phyloP scores from a whole-genome alignment of 306 rosid species.

The Acacia crassicarpa region DNA sequence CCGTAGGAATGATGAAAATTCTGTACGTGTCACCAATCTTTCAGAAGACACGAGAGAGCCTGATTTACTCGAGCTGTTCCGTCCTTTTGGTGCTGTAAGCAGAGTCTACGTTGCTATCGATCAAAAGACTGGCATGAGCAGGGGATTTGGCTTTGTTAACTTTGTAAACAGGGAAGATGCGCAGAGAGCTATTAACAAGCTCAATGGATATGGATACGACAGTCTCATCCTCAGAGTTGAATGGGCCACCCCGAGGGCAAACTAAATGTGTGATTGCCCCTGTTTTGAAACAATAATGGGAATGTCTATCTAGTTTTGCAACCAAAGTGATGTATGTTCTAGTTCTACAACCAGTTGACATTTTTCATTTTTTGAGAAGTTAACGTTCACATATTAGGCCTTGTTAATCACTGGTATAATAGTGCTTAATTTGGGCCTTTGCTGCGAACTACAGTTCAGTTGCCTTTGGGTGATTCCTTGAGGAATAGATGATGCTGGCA shows the following conservation, averaged over 20 bases:
- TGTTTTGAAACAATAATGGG: background rate
- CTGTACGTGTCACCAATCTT: conserved; percentile 94
- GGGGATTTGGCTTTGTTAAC: conserved; percentile 96
- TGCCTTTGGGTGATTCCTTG: background rate
- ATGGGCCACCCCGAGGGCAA: conserved; percentile 57
- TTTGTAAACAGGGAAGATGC: conserved; percentile 95
- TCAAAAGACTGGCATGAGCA: conserved; percentile 83
- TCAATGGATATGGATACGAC: conserved; percentile 92
- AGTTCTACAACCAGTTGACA: background rate
- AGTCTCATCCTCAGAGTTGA: conserved; percentile 59
- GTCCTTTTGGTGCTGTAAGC: conserved; percentile 87
- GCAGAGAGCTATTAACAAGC: conserved; percentile 89
- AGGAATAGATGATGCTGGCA: background rate
- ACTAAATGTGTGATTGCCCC: background rate
- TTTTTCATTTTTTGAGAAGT: background rate
- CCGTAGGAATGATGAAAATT: conserved; percentile 89
- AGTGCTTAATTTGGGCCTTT: background rate
- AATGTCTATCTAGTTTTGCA: conserved; percentile 26
- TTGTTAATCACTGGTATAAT: background rate
- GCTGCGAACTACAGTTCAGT: background rate
- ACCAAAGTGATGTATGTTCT: background rate
- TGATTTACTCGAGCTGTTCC: conserved; percentile 87
- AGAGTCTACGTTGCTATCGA: conserved; percentile 92
- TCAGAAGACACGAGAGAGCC: conserved; percentile 95
- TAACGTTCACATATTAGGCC: background rate